These are phyloP conservation scores for Selaginella tamariscina DNA, from an alignment of 75 land plant species.

Conservation along the genomic window DNA sequence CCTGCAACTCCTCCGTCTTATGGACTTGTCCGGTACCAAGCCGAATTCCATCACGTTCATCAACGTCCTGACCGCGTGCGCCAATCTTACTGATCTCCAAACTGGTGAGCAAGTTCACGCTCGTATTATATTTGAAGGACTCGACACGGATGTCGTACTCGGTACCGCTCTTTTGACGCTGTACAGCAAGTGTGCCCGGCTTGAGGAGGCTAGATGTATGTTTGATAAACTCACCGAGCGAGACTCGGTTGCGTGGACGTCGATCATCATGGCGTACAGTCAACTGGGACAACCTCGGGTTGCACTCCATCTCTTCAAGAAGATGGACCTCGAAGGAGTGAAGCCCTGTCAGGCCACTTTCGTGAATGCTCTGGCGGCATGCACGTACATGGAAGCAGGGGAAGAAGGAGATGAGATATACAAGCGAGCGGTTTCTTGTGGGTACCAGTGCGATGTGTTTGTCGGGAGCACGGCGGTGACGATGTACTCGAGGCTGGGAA, in stretches of 20 bases:
- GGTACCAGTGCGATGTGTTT: neutral
- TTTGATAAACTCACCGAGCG: neutral
- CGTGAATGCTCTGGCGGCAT: neutral
- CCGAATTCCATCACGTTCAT: neutral
- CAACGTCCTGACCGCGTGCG: neutral
- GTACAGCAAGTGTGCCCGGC: slow-evolving; percentile 4
- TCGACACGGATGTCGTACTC: neutral
- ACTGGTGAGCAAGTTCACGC: neutral
- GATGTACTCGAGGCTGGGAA: neutral
- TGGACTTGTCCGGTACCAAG: neutral
- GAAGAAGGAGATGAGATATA: neutral
- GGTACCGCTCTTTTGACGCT: neutral
- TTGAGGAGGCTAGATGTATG: neutral
- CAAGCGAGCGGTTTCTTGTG: neutral
- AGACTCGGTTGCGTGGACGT: neutral
- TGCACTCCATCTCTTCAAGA: neutral
- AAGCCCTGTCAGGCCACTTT: neutral
- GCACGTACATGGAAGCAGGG: neutral
- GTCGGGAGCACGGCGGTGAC: neutral
- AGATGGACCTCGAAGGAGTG: neutral
- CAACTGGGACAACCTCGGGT: neutral
- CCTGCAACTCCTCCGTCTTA: neutral
- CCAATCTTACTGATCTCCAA: neutral
- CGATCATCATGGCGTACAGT: neutral
- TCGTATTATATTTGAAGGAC: neutral